A percentile compares a stretch with the other conserved stretches of the same genome.
Evolutionary conservation across 768 basidiomycete species (phyloP).

Genomic region (Leccinum variicolor): DNA sequence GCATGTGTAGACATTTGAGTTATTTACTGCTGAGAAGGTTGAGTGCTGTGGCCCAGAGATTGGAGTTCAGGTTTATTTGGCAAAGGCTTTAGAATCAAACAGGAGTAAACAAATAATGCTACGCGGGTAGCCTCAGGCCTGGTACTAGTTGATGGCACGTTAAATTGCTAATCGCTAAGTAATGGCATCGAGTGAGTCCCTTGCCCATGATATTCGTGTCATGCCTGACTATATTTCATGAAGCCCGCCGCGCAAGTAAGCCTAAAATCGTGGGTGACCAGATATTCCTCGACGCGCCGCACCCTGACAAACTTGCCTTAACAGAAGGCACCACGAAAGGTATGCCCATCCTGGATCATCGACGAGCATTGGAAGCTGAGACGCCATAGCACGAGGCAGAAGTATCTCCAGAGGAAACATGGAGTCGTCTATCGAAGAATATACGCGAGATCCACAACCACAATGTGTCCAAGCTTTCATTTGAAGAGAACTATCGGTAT

Average conservation of each 20-base stretch:
- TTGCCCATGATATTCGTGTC: not conserved
- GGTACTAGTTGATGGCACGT: conserved; percentile 12
- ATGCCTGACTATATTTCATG: conserved; percentile 11
- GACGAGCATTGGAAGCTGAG: not conserved
- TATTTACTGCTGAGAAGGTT: too few relatives aligned
- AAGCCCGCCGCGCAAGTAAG: conserved; percentile 34
- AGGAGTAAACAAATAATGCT: conserved; percentile 28
- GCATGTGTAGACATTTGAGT: not conserved
- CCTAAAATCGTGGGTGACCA: conserved; percentile 40
- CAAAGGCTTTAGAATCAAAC: conserved; percentile 33
- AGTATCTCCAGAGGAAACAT: conserved; percentile 79
- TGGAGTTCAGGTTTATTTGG: conserved; percentile 22
- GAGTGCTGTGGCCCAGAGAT: not conserved
- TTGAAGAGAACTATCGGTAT: conserved; percentile 91
- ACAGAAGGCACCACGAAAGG: conserved; percentile 48
- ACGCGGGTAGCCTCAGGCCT: conserved; percentile 1
- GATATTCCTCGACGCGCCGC: conserved; percentile 16
- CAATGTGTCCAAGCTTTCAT: conserved; percentile 84
- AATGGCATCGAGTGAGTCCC: conserved; percentile 31
- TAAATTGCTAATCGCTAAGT: conserved; percentile 10
- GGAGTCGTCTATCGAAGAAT: conserved; percentile 76
- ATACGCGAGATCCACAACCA: conserved; percentile 95
- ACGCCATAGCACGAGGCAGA: conserved; percentile 62
- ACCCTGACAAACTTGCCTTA: conserved; percentile 16
- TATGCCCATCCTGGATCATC: conserved; percentile 21